Conservation (phyloP, 192 early-diverging fungal genomes). For the Coemansia sp. region DNA sequence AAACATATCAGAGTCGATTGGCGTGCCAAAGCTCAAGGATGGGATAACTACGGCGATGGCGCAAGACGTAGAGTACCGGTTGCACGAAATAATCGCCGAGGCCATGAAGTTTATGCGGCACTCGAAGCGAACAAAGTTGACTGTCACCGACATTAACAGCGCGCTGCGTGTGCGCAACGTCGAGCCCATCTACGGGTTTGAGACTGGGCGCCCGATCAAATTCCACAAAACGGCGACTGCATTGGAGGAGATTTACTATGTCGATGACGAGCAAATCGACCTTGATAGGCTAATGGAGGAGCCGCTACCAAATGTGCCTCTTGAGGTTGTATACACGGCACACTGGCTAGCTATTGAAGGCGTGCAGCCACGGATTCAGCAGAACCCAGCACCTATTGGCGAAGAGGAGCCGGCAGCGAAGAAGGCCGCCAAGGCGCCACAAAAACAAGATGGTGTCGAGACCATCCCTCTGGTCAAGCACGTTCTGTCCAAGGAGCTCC, state of each 20-base stretch:
- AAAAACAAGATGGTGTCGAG: conserved; percentile 39
- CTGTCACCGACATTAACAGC: conserved; percentile 82
- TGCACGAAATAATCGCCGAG: conserved; percentile 92
- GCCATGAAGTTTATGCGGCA: conserved; percentile 97
- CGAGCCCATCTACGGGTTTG: conserved; percentile 95
- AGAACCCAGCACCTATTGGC: conserved; percentile 79
- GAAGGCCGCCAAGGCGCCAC: conserved; percentile 17
- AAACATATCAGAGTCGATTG: conserved; percentile 82
- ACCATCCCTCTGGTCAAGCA: conserved; percentile 80
- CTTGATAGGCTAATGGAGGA: conserved; percentile 84
- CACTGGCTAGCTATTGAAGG: conserved; percentile 99
- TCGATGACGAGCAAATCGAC: conserved; percentile 92
- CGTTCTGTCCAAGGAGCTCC: conserved; percentile 88
- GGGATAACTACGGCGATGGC: conserved; percentile 79
- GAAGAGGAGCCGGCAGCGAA: conserved; percentile 26
- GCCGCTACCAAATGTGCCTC: conserved; percentile 86
- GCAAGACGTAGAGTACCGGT: conserved; percentile 92
- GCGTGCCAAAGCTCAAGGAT: conserved; percentile 81
- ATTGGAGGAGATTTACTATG: conserved; percentile 74
- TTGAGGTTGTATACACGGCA: conserved; percentile 84
- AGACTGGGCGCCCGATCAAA: conserved; percentile 60
- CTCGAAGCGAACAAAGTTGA: conserved; percentile 77
- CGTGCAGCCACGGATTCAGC: conserved; percentile 94
- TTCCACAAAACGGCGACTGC: conserved; percentile 71
- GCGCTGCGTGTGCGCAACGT: conserved; percentile 90